Conservation (phyloP, 306 rosid species). For the Hippophae gyantsensis region DNA sequence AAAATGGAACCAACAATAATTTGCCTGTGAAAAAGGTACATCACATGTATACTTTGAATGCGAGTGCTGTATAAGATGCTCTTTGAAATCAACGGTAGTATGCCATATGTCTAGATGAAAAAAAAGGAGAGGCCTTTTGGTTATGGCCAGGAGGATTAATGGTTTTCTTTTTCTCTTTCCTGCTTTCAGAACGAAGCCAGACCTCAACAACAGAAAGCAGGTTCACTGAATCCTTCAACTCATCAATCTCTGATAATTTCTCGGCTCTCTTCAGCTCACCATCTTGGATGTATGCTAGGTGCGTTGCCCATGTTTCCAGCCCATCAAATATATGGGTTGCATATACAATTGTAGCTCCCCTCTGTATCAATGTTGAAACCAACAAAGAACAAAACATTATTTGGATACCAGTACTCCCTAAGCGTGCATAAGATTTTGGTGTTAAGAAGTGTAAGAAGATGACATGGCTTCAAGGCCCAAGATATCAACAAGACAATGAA, state of each 20-base stretch:
- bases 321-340: slow-evolving; percentile 98
- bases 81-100: slow-evolving; percentile 51
- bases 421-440: not conserved
- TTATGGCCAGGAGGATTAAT: slow-evolving; percentile 28
- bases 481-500: slow-evolving; percentile 1
- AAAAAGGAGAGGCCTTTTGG: slow-evolving; percentile 39
- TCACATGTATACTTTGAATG: slow-evolving; percentile 5
- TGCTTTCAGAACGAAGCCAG: slow-evolving; percentile 83
- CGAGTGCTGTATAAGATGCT: not conserved
- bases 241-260: slow-evolving; percentile 58
- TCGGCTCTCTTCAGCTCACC: slow-evolving; percentile 71
- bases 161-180: slow-evolving; percentile 50
- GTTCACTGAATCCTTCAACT: slow-evolving; percentile 63
- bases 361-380: slow-evolving; percentile 31
- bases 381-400: not conserved
- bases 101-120: slow-evolving; percentile 79
- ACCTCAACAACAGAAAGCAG: slow-evolving; percentile 83
- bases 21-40: slow-evolving; percentile 10
- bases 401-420: not conserved
- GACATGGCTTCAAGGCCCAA: not conserved
- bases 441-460: not conserved
- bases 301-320: slow-evolving; percentile 92
- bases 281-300: slow-evolving; percentile 87
- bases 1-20: not conserved
- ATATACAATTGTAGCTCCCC: slow-evolving; percentile 85